Base-by-base conservation (phyloP, 1,139 yeast genomes). In the Geotrichum fermentans region DNA sequence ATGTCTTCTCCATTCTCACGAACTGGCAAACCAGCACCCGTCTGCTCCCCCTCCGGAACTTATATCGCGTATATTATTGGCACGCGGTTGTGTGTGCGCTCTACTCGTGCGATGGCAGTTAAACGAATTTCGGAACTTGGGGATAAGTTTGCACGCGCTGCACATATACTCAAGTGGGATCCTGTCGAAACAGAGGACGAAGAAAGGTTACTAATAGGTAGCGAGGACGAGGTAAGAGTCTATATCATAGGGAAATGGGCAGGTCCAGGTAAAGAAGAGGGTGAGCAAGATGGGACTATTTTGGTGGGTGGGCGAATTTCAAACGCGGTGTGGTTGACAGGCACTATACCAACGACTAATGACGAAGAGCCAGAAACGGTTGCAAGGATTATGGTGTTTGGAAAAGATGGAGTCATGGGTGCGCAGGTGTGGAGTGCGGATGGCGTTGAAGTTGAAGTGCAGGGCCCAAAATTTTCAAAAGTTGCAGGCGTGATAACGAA, bases 341-440 rank as follows among this genome's bases (percentile, higher is more conserved):
- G 46, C 1, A 28, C 37, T 13, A 21, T 43, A 20, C 46, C 46
- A n/a, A 36, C 29, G 4, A 3, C 35, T 29, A 29, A 43, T 14
- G 26, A n/a, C 5, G 36, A 35, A 8, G 46, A 43, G 11, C 34
- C 40, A 1, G 40, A 36, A n/a, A 33, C 13, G 17, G 48, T 44
- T 18, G 48, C 38, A 8, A 29, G 48, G 37, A 44, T 44, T n/a
- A 24, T 39, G 1, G 48, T 39, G 37, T 40, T 44, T 40, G 38
- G 48, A 11, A 22, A 20, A n/a, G 41, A 39, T 34, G 42, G 30
- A 29, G 40, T 41, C 32, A 37, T 43, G 7, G 49, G 45, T 6
- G 30, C 45, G 5, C 49, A 45, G 33, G 39, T 48, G 8, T 45
- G 51, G 48, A 32, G 37, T 13, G 49, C 10, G 2, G 46, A 43